phyloP scores from a whole-genome alignment of 306 rosid species.

The Prunus padus region DNA sequence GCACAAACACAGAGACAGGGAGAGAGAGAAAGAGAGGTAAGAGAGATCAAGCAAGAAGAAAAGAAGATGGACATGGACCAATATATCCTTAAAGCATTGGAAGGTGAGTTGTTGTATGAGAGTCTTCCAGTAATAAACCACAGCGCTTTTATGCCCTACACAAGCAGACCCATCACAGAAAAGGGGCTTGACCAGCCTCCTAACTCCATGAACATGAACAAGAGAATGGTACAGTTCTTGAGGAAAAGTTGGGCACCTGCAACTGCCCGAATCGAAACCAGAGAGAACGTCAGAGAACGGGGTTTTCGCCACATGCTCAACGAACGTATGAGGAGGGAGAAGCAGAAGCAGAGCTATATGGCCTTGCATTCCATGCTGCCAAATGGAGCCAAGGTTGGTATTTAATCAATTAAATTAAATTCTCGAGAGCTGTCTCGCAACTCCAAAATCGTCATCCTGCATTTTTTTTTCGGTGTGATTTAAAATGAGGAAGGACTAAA shows the following conservation, averaged over 20 bases:
- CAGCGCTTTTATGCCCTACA: slow-evolving; percentile 51
- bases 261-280: neutral
- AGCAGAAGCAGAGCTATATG: slow-evolving; percentile 48
- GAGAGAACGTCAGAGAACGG: slow-evolving; percentile 37
- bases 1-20: neutral
- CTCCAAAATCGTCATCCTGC: neutral
- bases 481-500: neutral
- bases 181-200: neutral
- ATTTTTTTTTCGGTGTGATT: neutral
- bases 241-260: slow-evolving; percentile 24
- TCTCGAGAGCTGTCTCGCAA: neutral
- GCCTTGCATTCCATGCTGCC: slow-evolving; percentile 64
- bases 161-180: slow-evolving; percentile 19
- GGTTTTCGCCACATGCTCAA: slow-evolving; percentile 60
- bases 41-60: too few relatives aligned
- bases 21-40: neutral
- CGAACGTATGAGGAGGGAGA: slow-evolving; percentile 75
- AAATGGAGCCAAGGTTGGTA: slow-evolving; percentile 54
- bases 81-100: slow-evolving; percentile 33
- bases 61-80: slow-evolving; percentile 30
- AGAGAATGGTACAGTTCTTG: slow-evolving; percentile 44
- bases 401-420: neutral
- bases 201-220: slow-evolving; percentile 30
- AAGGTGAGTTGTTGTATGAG: slow-evolving; percentile 46
- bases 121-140: slow-evolving; percentile 10